phyloP scores from a whole-genome alignment of 225 moss, liverwort and hornwort species.

The Asterella californica region DNA sequence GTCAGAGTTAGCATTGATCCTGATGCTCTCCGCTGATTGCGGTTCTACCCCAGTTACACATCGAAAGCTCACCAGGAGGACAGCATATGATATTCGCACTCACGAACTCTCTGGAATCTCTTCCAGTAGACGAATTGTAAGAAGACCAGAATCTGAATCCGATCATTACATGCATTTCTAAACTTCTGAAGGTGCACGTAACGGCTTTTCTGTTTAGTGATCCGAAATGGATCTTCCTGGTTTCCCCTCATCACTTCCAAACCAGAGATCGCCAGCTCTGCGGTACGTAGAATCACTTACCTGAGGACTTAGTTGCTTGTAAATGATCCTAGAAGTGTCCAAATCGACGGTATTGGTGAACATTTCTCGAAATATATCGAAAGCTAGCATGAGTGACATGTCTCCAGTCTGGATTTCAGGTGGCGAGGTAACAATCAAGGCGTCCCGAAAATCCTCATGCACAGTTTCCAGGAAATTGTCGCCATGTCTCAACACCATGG shows the following conservation, averaged over 20 bases:
- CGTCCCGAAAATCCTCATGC: constrained; percentile 1
- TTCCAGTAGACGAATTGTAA: too few species aligned
- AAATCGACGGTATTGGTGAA: constrained; percentile 14
- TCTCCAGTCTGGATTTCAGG: constrained; percentile 1
- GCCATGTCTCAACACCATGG: constrained; percentile 7
- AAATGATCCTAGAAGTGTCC: constrained; percentile 6
- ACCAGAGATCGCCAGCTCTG: too few species aligned
- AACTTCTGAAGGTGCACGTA: too few species aligned
- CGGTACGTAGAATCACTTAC: not conserved
- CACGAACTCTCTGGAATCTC: too few species aligned
- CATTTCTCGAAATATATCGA: constrained; percentile 8
- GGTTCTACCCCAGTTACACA: too few species aligned
- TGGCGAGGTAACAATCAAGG: constrained; percentile 14
- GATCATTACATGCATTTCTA: too few species aligned
- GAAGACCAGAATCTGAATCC: too few species aligned
- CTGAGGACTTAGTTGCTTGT: constrained; percentile 6
- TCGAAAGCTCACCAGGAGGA: too few species aligned
- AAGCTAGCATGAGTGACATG: constrained; percentile 5
- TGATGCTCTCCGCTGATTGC: not conserved
- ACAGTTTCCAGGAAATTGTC: constrained; percentile 1
- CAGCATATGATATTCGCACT: too few species aligned
- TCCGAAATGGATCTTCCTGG: too few species aligned
- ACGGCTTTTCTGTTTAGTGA: too few species aligned
- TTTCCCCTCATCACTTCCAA: too few species aligned
- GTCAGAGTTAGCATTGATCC: not conserved